Conservation (phyloP, 306 rosid genomes). For the Lathyrus sativus region DNA sequence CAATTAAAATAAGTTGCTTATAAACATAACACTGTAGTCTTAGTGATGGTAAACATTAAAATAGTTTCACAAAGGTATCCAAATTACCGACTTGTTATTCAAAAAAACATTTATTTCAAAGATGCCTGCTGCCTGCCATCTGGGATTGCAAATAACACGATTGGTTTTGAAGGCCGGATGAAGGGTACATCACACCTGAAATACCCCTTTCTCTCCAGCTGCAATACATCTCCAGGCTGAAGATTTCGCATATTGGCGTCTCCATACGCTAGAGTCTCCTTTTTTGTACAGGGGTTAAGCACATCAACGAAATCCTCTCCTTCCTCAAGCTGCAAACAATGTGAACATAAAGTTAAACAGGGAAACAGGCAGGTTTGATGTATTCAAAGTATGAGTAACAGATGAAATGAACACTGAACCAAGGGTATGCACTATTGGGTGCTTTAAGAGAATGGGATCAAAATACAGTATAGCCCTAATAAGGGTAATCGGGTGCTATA, state of each 20-base stretch:
- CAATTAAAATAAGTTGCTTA: slow-evolving; percentile 16
- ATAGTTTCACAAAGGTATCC: slow-evolving; percentile 26
- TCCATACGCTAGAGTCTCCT: slow-evolving; percentile 74
- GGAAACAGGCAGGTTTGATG: slow-evolving; percentile 18
- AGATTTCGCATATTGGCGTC: slow-evolving; percentile 82
- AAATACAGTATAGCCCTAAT: no score
- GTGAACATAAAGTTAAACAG: not conserved
- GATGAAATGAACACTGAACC: slow-evolving; percentile 12
- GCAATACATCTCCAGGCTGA: slow-evolving; percentile 74
- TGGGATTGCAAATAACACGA: slow-evolving; percentile 74
- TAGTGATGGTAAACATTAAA: slow-evolving; percentile 30
- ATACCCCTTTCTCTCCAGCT: slow-evolving; percentile 94
- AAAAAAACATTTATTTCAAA: slow-evolving; percentile 49
- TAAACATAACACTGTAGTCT: slow-evolving; percentile 19
- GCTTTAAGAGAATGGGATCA: slow-evolving; percentile 12
- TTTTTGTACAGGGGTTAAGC: slow-evolving; percentile 76
- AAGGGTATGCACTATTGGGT: not conserved
- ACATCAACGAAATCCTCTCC: slow-evolving; percentile 80
- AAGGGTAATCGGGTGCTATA: no score
- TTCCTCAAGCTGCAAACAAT: slow-evolving; percentile 80
- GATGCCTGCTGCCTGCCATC: slow-evolving; percentile 80
- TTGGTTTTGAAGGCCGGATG: slow-evolving; percentile 64
- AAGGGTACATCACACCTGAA: slow-evolving; percentile 86
- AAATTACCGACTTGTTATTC: slow-evolving; percentile 18
- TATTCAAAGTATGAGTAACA: not conserved